These are phyloP conservation scores for Hypericum perforatum DNA, from an alignment of 345 rosid species.

Conservation along the genomic window DNA sequence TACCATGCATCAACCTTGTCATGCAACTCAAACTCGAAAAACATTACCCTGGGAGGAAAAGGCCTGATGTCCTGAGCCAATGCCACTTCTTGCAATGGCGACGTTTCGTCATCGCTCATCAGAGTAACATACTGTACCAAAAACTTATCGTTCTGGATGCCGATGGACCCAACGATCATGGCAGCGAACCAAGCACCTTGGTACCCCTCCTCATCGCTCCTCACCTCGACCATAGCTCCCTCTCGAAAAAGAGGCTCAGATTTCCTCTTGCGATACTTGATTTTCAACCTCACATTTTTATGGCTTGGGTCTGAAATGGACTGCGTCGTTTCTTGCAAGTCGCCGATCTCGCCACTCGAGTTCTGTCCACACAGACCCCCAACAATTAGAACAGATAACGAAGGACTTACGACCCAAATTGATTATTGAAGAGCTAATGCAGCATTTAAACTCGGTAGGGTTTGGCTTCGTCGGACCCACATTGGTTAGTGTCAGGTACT, in stretches of 20 bases:
- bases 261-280: slow-evolving; percentile 10
- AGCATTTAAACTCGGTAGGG: too few species aligned
- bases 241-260: slow-evolving; percentile 11
- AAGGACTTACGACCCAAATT: too few species aligned
- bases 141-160: slow-evolving; percentile 1
- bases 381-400: too few species aligned
- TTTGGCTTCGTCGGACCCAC: too few species aligned
- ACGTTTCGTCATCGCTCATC: slow-evolving; percentile 13
- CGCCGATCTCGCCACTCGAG: too few species aligned
- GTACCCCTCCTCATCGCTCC: slow-evolving; percentile 18
- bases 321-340: too few species aligned
- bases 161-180: slow-evolving; percentile 5
- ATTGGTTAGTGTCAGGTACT: too few species aligned
- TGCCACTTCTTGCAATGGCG: slow-evolving; percentile 9
- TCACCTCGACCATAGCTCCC: slow-evolving; percentile 12
- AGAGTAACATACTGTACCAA: slow-evolving; percentile 12
- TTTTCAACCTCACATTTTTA: slow-evolving; percentile 19
- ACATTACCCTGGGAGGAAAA: slow-evolving; percentile 1
- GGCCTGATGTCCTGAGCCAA: slow-evolving; percentile 5
- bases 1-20: slow-evolving; percentile 16
- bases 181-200: slow-evolving; percentile 17
- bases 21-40: slow-evolving; percentile 1
- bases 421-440: too few species aligned
- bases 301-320: slow-evolving; percentile 11
- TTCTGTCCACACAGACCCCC: too few species aligned